A percentile compares a stretch with the other conserved stretches of the same genome.
These are phyloP conservation scores for Tuber umbilicatum DNA, from an alignment of 495 filamentous ascomycete species.

Conservation along the genomic window DNA sequence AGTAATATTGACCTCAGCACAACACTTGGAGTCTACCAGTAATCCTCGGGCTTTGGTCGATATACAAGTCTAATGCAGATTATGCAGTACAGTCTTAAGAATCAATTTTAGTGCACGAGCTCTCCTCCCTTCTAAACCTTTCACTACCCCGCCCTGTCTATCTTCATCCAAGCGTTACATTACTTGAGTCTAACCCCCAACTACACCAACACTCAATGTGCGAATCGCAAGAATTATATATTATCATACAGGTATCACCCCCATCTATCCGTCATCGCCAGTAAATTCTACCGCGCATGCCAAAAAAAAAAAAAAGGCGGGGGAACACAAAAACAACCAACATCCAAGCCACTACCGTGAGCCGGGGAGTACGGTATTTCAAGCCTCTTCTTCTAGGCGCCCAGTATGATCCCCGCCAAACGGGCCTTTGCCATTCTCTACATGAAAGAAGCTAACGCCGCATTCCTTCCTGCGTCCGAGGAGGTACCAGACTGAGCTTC, in stretches of 20 bases:
- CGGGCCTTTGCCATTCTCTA: constrained; percentile 17
- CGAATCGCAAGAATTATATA: background rate
- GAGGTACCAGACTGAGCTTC: constrained; percentile 48
- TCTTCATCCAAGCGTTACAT: background rate
- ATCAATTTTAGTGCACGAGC: too few relatives aligned
- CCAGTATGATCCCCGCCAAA: constrained; percentile 1
- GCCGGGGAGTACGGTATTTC: background rate
- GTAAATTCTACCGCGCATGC: background rate
- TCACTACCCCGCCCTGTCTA: background rate
- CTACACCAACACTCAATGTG: background rate
- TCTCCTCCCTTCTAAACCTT: too few relatives aligned
- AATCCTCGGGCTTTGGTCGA: too few relatives aligned
- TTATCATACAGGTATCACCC: background rate
- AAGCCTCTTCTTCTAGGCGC: background rate
- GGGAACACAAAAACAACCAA: background rate
- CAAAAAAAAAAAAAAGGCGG: background rate
- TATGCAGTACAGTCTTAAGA: too few relatives aligned
- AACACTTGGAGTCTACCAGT: too few relatives aligned
- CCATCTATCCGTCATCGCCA: background rate
- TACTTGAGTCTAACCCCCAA: background rate
- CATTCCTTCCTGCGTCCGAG: constrained; percentile 44
- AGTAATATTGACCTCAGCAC: too few relatives aligned
- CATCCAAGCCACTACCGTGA: background rate
- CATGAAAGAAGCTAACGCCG: constrained; percentile 34
- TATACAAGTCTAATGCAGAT: too few relatives aligned